Conservation (phyloP, 805 yeast genomes). For the Nakazawaea wickerhamii region DNA sequence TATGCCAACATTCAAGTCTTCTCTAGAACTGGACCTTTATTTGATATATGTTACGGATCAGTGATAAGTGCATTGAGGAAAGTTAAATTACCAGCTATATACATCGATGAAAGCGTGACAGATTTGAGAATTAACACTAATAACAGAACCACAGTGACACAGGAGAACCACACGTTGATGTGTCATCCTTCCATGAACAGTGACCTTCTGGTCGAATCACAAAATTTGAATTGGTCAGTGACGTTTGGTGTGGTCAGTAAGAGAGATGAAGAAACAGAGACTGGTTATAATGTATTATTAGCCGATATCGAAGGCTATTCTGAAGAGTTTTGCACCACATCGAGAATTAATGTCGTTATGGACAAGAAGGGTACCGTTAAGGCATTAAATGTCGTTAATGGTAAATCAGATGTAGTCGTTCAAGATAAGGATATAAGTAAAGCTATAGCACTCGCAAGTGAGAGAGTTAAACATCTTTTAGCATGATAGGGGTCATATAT, state of each 20-base stretch:
- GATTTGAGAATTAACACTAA: slow-evolving; percentile 47
- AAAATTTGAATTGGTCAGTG: slow-evolving; percentile 37
- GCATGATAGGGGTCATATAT: background rate
- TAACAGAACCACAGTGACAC: slow-evolving; percentile 42
- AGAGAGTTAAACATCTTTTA: slow-evolving; percentile 37
- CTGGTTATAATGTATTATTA: slow-evolving; percentile 38
- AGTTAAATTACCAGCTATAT: slow-evolving; percentile 61
- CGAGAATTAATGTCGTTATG: slow-evolving; percentile 44
- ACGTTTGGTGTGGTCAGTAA: slow-evolving; percentile 57
- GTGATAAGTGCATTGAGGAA: slow-evolving; percentile 55
- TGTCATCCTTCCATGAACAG: slow-evolving; percentile 43
- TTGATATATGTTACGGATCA: slow-evolving; percentile 71
- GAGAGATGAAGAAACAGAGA: slow-evolving; percentile 27
- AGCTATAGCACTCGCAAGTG: slow-evolving; percentile 42
- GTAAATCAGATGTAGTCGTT: slow-evolving; percentile 40
- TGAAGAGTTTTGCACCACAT: slow-evolving; percentile 58
- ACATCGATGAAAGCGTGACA: slow-evolving; percentile 56
- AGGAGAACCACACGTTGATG: slow-evolving; percentile 47
- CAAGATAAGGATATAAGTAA: slow-evolving; percentile 40
- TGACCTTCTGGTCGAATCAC: slow-evolving; percentile 33
- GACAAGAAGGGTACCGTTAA: slow-evolving; percentile 9
- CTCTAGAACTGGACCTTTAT: slow-evolving; percentile 76
- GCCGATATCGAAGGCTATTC: slow-evolving; percentile 83
- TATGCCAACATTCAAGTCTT: slow-evolving; percentile 73
- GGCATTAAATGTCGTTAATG: slow-evolving; percentile 29